Base-by-base conservation (phyloP, 805 yeast genomes). In the Naumovozyma castellii region DNA sequence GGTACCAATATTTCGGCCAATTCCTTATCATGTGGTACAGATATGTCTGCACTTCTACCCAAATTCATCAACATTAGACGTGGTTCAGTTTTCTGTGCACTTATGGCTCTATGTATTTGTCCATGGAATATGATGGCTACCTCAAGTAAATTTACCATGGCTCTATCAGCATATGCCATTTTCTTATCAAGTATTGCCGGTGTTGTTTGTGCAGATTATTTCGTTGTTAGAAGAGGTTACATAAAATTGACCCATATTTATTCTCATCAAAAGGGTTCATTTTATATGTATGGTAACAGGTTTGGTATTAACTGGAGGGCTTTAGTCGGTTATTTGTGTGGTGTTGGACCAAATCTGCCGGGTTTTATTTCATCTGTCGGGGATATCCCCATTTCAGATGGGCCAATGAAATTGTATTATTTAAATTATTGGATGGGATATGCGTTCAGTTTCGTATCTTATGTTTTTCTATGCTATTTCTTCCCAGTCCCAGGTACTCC, bases 151-250 rank as follows among this genome's bases (percentile, higher is more conserved):
- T 85, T 85, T 65, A 80, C 92, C 25, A 80, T 87, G 10, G 85
- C 84, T 53, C 65, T 86, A 41, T 72, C 83, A 29, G 92, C 94
- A 0, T 85, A 84, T 57, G 71, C 94, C 0, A 86, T 84, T n/a
- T 85, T 86, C 70, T 67, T 86, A 39, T 80, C 90, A 5, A 75
- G 94, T 20, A 81, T 86, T 56, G 86, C 90, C 5, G 95, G 94
- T 48, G 82, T 80, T 29, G 72, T 79, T 38, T 68, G 72, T 44
- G 68, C 78, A 30, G 92, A 84, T 60, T 84, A 82, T 61, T 71
- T 62, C 57, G 71, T 80, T 52, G 75, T 87, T 19, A 75, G 87
- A 60, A 73, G 84, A 53, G 88, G 90, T 34, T 67, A 66, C 56
- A 55, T 84, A 42, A 63, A 70, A 43, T 59, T 84, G 37, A 69